Percentiles rank a stretch among this genome's conserved stretches.
phyloP scores from a whole-genome alignment of 495 filamentous ascomycete species.

The Penicillium angulare region DNA sequence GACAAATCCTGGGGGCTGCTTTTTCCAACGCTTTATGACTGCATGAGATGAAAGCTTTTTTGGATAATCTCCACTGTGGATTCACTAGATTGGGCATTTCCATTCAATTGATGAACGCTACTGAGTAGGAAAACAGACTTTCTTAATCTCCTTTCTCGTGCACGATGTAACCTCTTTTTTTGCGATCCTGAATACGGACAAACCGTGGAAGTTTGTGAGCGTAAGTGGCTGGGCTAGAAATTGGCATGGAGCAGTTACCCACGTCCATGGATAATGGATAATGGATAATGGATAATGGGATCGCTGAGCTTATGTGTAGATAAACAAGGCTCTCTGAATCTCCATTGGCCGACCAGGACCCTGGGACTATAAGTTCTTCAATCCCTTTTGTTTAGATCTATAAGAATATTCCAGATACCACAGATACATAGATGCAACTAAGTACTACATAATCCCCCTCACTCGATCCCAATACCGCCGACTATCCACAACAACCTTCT shows the following conservation, averaged over 20 bases:
- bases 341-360: too few species aligned
- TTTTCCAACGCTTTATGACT: constrained; percentile 3
- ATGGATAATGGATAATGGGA: too few species aligned
- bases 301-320: too few species aligned
- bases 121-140: background rate
- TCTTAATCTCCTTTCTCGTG: background rate
- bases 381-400: too few species aligned
- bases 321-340: too few species aligned
- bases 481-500: constrained; percentile 42
- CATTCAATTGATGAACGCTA: background rate
- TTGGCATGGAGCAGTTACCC: too few species aligned
- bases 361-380: too few species aligned
- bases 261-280: too few species aligned
- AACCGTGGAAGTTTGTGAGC: background rate
- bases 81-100: background rate
- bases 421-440: too few species aligned
- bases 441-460: background rate
- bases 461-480: constrained; percentile 42
- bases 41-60: background rate
- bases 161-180: background rate
- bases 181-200: too few species aligned
- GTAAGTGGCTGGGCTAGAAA: background rate
- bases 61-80: constrained; percentile 10
- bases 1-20: constrained; percentile 4
- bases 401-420: too few species aligned